Conservation (phyloP, 176 grass and related monocot species). For the Poa annua region DNA sequence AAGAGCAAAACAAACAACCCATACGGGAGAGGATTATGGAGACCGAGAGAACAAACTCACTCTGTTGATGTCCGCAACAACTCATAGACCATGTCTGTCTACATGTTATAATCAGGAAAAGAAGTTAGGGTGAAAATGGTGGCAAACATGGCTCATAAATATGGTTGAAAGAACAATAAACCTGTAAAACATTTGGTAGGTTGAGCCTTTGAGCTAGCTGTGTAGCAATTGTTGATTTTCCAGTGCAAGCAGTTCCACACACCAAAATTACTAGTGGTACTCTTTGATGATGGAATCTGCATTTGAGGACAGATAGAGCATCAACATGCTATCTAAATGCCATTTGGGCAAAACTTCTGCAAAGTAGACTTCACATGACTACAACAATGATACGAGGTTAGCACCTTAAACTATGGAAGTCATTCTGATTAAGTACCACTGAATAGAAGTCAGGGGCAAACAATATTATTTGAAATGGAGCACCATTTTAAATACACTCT, state of each 20-base stretch:
- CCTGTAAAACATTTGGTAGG: slow-evolving; percentile 97
- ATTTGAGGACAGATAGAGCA: slow-evolving; percentile 22
- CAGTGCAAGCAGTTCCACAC: slow-evolving; percentile 94
- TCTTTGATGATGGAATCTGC: slow-evolving; percentile 97
- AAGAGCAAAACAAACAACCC: not conserved
- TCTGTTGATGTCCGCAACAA: slow-evolving; percentile 88
- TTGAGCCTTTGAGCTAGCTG: slow-evolving; percentile 96
- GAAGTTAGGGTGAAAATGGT: slow-evolving; percentile 24
- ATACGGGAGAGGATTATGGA: not conserved
- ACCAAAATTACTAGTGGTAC: slow-evolving; percentile 95
- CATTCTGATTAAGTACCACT: not conserved
- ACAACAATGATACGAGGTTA: not conserved
- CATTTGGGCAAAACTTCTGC: not conserved
- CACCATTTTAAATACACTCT: not conserved
- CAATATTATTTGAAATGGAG: slow-evolving; percentile 13
- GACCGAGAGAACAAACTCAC: slow-evolving; percentile 46
- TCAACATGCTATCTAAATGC: slow-evolving; percentile 8
- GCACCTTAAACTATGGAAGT: not conserved
- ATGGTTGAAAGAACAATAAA: slow-evolving; percentile 39
- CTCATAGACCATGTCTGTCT: slow-evolving; percentile 99
- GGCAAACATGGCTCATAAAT: slow-evolving; percentile 1
- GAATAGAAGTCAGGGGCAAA: not conserved
- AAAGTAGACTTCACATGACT: slow-evolving; percentile 1
- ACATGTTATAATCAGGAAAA: slow-evolving; percentile 47
- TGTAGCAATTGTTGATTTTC: slow-evolving; percentile 98